A percentile compares a stretch with the other conserved stretches of the same genome.
Evolutionary conservation across 257 asterid genomes (phyloP).

Genomic region (Nicotiana noctiflora): DNA sequence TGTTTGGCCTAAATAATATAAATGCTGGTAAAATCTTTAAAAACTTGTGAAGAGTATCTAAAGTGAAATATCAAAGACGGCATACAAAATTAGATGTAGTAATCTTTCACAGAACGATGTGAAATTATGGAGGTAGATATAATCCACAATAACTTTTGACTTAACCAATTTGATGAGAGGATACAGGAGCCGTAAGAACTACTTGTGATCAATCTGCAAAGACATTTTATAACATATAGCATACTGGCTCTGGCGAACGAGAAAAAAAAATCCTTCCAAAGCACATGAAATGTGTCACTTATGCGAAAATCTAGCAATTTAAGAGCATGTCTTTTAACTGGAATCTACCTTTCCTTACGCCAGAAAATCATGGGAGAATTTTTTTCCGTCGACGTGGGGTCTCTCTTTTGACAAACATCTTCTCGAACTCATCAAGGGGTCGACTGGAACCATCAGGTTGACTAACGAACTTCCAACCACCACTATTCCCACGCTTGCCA

Average conservation of each 20-base stretch:
- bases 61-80: neutral
- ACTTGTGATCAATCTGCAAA: neutral
- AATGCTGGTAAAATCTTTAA: no score
- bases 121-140: neutral
- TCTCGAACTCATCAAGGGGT: conserved; percentile 72
- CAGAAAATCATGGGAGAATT: conserved; percentile 50
- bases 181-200: neutral
- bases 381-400: conserved; percentile 66
- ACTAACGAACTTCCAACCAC: conserved; percentile 85
- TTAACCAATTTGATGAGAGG: neutral
- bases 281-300: neutral
- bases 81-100: neutral
- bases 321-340: neutral
- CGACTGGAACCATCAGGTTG: conserved; percentile 83
- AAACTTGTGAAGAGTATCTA: neutral
- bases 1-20: neutral
- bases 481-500: conserved; percentile 80
- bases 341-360: neutral
- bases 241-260: neutral
- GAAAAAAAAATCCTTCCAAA: neutral
- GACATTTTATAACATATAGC: neutral
- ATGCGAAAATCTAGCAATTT: neutral
- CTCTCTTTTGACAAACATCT: conserved; percentile 83
- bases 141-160: neutral
- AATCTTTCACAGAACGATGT: neutral